Conservation (phyloP, 768 basidiomycete species). For the Multifurca ochricompacta region DNA sequence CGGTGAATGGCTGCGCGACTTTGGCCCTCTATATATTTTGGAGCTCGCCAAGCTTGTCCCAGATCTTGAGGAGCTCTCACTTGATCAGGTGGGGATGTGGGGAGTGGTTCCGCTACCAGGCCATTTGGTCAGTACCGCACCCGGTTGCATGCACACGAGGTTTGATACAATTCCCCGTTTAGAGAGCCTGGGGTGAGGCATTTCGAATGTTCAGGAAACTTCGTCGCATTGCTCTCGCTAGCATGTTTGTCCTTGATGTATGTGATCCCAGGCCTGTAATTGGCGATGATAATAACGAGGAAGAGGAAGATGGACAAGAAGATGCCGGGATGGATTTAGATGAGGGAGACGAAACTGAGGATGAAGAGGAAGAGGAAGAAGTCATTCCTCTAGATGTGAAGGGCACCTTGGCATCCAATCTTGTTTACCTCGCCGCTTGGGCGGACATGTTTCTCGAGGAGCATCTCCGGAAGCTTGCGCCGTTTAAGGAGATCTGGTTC, state of each 20-base stretch:
- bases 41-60: conserved; percentile 4
- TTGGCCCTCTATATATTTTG: conserved; percentile 5
- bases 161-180: background rate
- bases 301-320: background rate
- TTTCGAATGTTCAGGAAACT: conserved; percentile 11
- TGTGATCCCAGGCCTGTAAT: background rate
- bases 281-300: background rate
- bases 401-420: background rate
- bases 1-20: conserved; percentile 4
- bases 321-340: conserved; percentile 9
- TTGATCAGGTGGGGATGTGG: conserved; percentile 7
- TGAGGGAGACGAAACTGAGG: conserved; percentile 1
- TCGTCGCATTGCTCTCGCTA: conserved; percentile 10
- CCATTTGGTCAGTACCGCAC: background rate
- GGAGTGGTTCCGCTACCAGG: background rate
- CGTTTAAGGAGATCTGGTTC: conserved; percentile 19
- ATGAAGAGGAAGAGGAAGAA: background rate
- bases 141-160: background rate
- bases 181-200: conserved; percentile 11
- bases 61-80: conserved; percentile 12
- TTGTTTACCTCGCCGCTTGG: conserved; percentile 11
- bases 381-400: background rate
- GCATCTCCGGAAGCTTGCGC: conserved; percentile 9
- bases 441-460: conserved; percentile 17
- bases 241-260: conserved; percentile 14